phyloP scores from a whole-genome alignment of 176 grass and related monocot genomes.

The Pontederia paniculata region DNA sequence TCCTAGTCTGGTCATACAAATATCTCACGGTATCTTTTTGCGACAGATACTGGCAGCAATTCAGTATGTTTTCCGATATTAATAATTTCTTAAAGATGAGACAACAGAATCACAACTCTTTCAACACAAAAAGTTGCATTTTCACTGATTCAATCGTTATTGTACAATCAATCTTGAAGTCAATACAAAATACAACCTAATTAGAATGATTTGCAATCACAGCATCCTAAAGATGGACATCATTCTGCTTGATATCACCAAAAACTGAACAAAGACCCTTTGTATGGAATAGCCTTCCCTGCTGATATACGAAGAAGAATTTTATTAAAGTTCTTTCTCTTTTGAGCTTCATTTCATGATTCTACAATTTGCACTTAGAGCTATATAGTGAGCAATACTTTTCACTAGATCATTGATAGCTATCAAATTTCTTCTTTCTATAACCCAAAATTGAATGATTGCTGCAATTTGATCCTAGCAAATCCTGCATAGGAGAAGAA shows the following conservation, averaged over 20 bases:
- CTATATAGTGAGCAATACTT: conserved; percentile 1
- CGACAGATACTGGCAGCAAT: background rate
- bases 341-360: conserved; percentile 5
- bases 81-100: background rate
- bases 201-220: background rate
- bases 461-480: conserved; percentile 4
- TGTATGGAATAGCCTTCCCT: background rate
- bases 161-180: conserved; percentile 5
- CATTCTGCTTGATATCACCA: background rate
- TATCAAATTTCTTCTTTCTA: conserved; percentile 6
- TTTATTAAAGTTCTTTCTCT: conserved; percentile 6
- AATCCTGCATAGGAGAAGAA: conserved; percentile 20
- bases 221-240: conserved; percentile 3
- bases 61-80: background rate
- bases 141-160: background rate
- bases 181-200: background rate
- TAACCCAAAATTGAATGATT: conserved; percentile 9
- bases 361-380: conserved; percentile 10
- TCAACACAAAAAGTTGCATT: background rate
- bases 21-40: no score
- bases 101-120: background rate
- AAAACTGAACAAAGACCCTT: background rate
- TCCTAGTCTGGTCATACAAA: no score
- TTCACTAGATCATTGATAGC: conserved; percentile 10
- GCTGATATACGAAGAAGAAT: background rate